Conservation (phyloP, 129 eudicot genomes). For the Sambucus nigra region DNA sequence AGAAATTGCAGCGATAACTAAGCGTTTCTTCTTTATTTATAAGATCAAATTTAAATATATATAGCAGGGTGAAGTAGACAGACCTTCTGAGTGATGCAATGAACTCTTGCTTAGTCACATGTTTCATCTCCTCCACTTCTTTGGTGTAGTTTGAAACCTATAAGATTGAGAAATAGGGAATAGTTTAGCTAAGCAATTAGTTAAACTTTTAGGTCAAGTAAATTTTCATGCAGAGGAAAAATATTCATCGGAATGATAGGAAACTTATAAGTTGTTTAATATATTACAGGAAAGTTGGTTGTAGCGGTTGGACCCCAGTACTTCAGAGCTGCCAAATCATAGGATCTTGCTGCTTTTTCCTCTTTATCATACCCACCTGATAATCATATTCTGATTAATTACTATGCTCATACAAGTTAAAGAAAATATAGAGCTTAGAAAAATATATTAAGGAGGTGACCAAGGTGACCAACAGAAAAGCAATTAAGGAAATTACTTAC, state of each 20-base stretch:
- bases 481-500: slow-evolving; percentile 27
- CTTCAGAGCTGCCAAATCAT: slow-evolving; percentile 88
- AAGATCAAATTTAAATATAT: not conserved
- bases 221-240: slow-evolving; percentile 6
- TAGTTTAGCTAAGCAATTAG: no score
- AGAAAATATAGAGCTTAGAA: not conserved
- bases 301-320: slow-evolving; percentile 97
- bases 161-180: not conserved
- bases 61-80: not conserved
- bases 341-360: slow-evolving; percentile 90
- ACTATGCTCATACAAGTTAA: not conserved
- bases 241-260: not conserved
- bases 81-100: slow-evolving; percentile 91
- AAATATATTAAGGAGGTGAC: not conserved
- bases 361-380: slow-evolving; percentile 96
- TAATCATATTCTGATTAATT: not conserved
- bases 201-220: not conserved
- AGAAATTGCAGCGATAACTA: not conserved
- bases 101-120: slow-evolving; percentile 75
- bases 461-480: not conserved
- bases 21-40: not conserved
- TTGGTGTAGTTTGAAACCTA: slow-evolving; percentile 60
- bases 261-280: not conserved
- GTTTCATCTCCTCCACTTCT: slow-evolving; percentile 86
- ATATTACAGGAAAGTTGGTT: slow-evolving; percentile 84